Evolutionary conservation across 1,284 basidiomycete species (phyloP), one percentile per base, ranked within the genome.

Genomic region (Fistulina hepatica): DNA sequence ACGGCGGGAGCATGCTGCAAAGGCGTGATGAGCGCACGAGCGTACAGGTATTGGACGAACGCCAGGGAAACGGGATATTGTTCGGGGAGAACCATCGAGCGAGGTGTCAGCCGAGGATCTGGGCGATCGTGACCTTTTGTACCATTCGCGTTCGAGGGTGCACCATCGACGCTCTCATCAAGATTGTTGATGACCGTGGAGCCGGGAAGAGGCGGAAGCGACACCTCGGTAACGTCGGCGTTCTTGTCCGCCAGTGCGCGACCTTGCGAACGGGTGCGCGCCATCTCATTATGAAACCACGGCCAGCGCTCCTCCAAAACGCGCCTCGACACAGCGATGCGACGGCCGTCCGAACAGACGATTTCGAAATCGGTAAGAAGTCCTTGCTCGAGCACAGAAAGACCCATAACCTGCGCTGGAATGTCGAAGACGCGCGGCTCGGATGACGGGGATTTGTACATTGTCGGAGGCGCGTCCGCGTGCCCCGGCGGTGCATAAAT

Each of bases 1-100:
- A 97, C 82, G 0, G 88, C 81, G 3, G 90, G 86, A 4, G 88
- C 80, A 48, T 89, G 85, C 56, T 97, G 93, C 28, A 97, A 67
- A 0, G 86, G 83, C 0, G 93, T 97, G 38, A 86, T 67, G 26
- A 97, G 70, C 1, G 82, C 74, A 37, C 81, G 68, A 2, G 90
- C 80, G 61, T 97, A 97, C 45, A 97, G 76, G 61, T 94, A 97
- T 57, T 97, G 90, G 40, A 47, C 6, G 10, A 31, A 19, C 28
- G 28, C 28, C 28, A 31, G 15, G 10, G 19, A 13, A 15, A 31
- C 80, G 0, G 90, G 79, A 48, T 89, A 92, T 0, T 90, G 81
- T 54, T 97, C 92, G 2, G 90, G 84, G 13, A 97, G 66, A 47
- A 79, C 65, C 43, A 97, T 71, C 4, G 77, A 63, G 30, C 85